Evolutionary conservation across 2,329 filamentous ascomycete species (phyloP).

Genomic region (Mycocentrospora acerina): DNA sequence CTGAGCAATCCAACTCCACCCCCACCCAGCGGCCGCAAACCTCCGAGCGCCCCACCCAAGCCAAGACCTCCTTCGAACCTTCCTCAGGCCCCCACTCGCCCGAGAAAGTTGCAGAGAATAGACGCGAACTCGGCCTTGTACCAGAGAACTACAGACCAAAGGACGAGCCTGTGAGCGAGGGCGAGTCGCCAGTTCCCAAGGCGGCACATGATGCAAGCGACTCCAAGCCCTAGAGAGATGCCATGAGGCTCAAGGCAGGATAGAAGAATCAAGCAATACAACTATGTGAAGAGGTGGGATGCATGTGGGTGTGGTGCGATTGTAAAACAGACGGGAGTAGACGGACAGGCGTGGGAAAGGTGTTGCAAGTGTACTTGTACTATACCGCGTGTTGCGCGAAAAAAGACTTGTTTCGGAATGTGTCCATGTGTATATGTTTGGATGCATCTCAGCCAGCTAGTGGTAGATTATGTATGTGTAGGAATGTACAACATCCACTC

Average conservation of each 20-base stretch:
- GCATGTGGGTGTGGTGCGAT: too few relatives aligned
- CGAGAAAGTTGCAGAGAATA: constrained; percentile 11
- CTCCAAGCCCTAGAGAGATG: too few relatives aligned
- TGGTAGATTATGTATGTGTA: too few relatives aligned
- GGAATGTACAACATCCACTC: too few relatives aligned
- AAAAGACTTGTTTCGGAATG: background rate
- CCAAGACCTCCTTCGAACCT: constrained; percentile 6
- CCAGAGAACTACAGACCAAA: constrained; percentile 21
- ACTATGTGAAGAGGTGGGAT: too few relatives aligned
- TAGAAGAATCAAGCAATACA: too few relatives aligned
- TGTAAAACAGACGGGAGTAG: too few relatives aligned
- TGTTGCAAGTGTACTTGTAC: background rate
- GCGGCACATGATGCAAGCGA: constrained; percentile 47
- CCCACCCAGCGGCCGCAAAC: constrained; percentile 2
- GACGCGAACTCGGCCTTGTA: constrained; percentile 16
- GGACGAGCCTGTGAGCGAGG: constrained; percentile 38
- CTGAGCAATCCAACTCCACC: background rate
- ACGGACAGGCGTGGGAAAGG: background rate
- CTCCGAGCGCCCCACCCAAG: constrained; percentile 7
- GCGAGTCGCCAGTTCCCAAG: constrained; percentile 51
- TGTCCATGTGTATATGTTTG: too few relatives aligned
- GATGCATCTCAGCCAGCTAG: too few relatives aligned
- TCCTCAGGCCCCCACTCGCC: constrained; percentile 11
- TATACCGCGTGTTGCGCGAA: too few relatives aligned
- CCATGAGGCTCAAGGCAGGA: too few relatives aligned